Evolutionary conservation across 495 filamentous ascomycete genomes (phyloP).

Genomic region (Jackrogersella minutella): DNA sequence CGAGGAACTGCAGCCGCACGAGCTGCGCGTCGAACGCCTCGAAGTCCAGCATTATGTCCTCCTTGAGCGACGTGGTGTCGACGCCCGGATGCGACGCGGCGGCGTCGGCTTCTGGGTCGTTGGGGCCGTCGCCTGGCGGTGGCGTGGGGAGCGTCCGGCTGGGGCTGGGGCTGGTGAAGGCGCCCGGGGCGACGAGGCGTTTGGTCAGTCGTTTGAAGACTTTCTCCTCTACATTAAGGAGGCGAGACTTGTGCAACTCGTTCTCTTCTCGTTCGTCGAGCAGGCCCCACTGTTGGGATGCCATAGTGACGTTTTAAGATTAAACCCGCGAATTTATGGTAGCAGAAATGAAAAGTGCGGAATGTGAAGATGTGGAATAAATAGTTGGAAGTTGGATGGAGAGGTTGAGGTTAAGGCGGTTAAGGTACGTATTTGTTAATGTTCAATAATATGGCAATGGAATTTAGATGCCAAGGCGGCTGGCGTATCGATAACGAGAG

Average conservation of each 20-base stretch:
- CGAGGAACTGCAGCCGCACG: slow-evolving; percentile 85
- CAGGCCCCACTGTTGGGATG: slow-evolving; percentile 44
- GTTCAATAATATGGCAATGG: neutral
- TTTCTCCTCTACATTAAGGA: slow-evolving; percentile 90
- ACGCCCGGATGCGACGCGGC: slow-evolving; percentile 45
- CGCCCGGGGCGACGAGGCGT: slow-evolving; percentile 72
- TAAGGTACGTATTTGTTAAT: neutral
- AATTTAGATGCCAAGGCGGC: neutral
- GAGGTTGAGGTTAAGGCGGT: neutral
- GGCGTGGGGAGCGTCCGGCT: slow-evolving; percentile 76
- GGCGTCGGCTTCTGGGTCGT: slow-evolving; percentile 27
- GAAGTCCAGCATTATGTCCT: slow-evolving; percentile 90
- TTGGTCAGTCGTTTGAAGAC: slow-evolving; percentile 90
- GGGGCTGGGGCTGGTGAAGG: slow-evolving; percentile 62
- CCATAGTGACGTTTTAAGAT: slow-evolving; percentile 21
- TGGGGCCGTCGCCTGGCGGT: slow-evolving; percentile 65
- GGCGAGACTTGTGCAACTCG: slow-evolving; percentile 87
- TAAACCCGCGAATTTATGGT: neutral
- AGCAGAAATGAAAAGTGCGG: neutral
- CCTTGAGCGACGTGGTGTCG: slow-evolving; percentile 68
- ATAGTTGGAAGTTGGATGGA: neutral
- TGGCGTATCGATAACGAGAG: slow-evolving; percentile 20
- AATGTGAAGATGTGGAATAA: neutral
- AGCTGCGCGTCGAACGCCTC: slow-evolving; percentile 81
- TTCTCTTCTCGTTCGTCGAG: slow-evolving; percentile 69